Percentiles rank a stretch among this genome's conserved stretches.
Conservation (phyloP, 805 yeast genomes). For the Candida nitratophila region DNA sequence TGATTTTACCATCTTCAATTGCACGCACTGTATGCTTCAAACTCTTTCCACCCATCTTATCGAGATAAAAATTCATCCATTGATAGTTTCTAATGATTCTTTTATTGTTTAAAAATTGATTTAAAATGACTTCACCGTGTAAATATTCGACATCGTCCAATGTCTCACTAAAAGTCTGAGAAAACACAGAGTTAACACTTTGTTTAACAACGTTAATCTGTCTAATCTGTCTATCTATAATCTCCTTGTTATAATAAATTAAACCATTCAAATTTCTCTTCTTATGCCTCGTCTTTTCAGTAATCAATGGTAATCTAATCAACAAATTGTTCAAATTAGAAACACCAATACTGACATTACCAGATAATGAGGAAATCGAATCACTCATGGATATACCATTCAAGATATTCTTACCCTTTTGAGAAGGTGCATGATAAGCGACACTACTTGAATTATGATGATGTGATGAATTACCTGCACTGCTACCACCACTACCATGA, state of each 20-base stretch:
- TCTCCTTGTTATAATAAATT: constrained; percentile 31
- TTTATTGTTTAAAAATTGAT: constrained; percentile 35
- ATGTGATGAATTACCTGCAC: not conserved
- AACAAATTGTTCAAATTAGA: constrained; percentile 20
- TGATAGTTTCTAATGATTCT: constrained; percentile 35
- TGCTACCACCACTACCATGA: not conserved
- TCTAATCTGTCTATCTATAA: constrained; percentile 18
- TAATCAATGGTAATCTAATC: constrained; percentile 21
- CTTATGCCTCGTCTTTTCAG: constrained; percentile 8
- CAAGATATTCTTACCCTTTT: constrained; percentile 19
- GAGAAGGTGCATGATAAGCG: constrained; percentile 1
- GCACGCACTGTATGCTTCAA: constrained; percentile 10
- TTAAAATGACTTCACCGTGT: constrained; percentile 41
- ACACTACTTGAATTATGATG: not conserved
- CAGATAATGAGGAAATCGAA: constrained; percentile 21
- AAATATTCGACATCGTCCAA: constrained; percentile 40
- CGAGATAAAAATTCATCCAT: constrained; percentile 43
- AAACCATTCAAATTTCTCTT: constrained; percentile 31
- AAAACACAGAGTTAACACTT: constrained; percentile 22
- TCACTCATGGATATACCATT: constrained; percentile 17
- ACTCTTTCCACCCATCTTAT: constrained; percentile 31
- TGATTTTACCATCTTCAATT: constrained; percentile 9
- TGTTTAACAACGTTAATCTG: constrained; percentile 21
- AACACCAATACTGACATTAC: constrained; percentile 13
- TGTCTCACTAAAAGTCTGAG: constrained; percentile 22